A percentile compares a stretch with the other conserved stretches of the same genome.
phyloP scores from a whole-genome alignment of 495 filamentous ascomycete genomes.

The Penicillium flavigenum region DNA sequence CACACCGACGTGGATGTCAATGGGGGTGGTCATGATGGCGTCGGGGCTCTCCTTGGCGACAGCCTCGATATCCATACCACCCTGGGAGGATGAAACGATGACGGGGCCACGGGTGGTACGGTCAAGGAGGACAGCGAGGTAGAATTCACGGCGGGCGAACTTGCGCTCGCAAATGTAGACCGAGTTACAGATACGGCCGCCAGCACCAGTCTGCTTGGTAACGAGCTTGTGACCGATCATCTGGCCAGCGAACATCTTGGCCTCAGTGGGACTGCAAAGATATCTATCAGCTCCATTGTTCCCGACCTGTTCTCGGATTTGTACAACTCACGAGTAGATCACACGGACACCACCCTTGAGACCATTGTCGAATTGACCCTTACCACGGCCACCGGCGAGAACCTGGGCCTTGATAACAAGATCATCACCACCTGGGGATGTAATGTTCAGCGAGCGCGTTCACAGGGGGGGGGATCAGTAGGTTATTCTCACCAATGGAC shows the following conservation, averaged over 20 bases:
- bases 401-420: conserved; percentile 99
- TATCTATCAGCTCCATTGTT: conserved; percentile 20
- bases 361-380: conserved; percentile 96
- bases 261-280: conserved; percentile 64
- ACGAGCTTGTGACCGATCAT: conserved; percentile 99
- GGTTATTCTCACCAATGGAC: conserved; percentile 62
- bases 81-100: conserved; percentile 95
- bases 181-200: conserved; percentile 86
- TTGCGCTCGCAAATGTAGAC: conserved; percentile 99
- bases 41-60: conserved; percentile 97
- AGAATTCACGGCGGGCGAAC: conserved; percentile 98
- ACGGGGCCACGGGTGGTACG: conserved; percentile 86
- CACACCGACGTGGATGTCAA: conserved; percentile 92
- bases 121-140: conserved; percentile 97
- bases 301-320: not conserved
- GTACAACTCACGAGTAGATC: conserved; percentile 78
- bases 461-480: conserved; percentile 3
- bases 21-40: conserved; percentile 87
- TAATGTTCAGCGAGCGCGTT: conserved; percentile 27
- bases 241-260: conserved; percentile 96
- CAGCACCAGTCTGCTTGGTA: conserved; percentile 96
- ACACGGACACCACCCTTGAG: conserved; percentile 98
- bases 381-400: conserved; percentile 93
- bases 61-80: conserved; percentile 97
- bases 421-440: conserved; percentile 70